Conservation (phyloP, 768 basidiomycete genomes). For the Cystobasidium ongulense region DNA sequence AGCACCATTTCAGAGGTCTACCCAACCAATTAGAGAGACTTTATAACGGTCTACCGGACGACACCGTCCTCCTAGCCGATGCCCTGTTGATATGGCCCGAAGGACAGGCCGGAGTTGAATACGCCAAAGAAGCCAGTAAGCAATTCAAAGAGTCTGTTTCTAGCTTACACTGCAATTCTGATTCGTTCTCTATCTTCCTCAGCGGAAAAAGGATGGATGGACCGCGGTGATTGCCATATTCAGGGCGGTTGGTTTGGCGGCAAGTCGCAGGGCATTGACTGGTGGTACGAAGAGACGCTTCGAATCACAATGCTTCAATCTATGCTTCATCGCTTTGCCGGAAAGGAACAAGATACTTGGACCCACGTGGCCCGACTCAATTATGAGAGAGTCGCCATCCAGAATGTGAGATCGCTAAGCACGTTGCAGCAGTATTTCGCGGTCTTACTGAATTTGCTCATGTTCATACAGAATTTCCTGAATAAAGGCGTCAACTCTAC, state of each 20-base stretch:
- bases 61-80: slow-evolving; percentile 37
- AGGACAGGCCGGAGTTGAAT: slow-evolving; percentile 11
- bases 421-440: neutral
- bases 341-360: slow-evolving; percentile 40
- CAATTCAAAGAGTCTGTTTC: too few relatives aligned
- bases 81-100: slow-evolving; percentile 30
- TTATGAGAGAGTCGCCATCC: slow-evolving; percentile 37
- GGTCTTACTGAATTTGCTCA: neutral
- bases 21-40: slow-evolving; percentile 29
- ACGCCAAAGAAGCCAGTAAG: slow-evolving; percentile 26
- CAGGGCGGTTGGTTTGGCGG: slow-evolving; percentile 42
- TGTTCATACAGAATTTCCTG: neutral
- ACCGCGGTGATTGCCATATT: slow-evolving; percentile 34
- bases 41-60: slow-evolving; percentile 30
- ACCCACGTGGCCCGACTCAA: slow-evolving; percentile 37
- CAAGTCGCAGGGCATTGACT: slow-evolving; percentile 31
- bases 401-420: slow-evolving; percentile 34
- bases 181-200: neutral
- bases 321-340: slow-evolving; percentile 32
- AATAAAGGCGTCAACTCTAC: neutral
- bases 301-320: slow-evolving; percentile 34
- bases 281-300: slow-evolving; percentile 37
- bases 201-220: slow-evolving; percentile 24
- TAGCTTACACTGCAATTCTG: too few relatives aligned
- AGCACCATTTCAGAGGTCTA: slow-evolving; percentile 33